These are phyloP conservation scores for Magnaporthiopsis rhizophila DNA, from an alignment of 2,329 filamentous ascomycete genomes.

Conservation along the genomic window DNA sequence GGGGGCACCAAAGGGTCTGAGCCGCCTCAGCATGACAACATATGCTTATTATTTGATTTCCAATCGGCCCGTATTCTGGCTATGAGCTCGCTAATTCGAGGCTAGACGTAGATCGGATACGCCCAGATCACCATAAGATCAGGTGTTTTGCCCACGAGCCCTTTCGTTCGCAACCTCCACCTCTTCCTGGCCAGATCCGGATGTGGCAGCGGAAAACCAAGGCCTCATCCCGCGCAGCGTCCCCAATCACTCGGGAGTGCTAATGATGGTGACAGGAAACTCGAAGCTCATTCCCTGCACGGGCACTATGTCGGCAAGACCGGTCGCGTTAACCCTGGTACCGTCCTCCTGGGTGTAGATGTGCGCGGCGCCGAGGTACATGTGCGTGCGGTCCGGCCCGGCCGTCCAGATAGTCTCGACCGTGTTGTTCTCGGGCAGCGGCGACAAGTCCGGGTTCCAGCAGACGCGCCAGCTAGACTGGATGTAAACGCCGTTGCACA, in stretches of 20 bases:
- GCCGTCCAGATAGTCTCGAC: constrained; percentile 17
- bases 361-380: constrained; percentile 18
- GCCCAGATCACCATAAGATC: too few relatives aligned
- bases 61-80: too few relatives aligned
- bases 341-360: constrained; percentile 9
- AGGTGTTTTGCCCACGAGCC: too few relatives aligned
- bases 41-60: too few relatives aligned
- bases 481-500: constrained; percentile 19
- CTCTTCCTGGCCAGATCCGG: too few relatives aligned
- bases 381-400: constrained; percentile 11
- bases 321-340: background rate
- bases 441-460: constrained; percentile 9
- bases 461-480: constrained; percentile 18
- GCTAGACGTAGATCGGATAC: too few relatives aligned
- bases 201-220: background rate
- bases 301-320: background rate
- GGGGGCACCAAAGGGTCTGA: too few relatives aligned
- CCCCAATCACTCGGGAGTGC: background rate
- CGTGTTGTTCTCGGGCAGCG: constrained; percentile 8
- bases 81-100: too few relatives aligned
- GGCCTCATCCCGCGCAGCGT: background rate
- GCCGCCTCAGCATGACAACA: too few relatives aligned
- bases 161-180: too few relatives aligned
- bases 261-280: background rate
- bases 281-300: constrained; percentile 2